Evolutionary conservation across 441 rosid species (phyloP), one percentile per base, ranked within the genome.

Genomic region (Viola pubescens): DNA sequence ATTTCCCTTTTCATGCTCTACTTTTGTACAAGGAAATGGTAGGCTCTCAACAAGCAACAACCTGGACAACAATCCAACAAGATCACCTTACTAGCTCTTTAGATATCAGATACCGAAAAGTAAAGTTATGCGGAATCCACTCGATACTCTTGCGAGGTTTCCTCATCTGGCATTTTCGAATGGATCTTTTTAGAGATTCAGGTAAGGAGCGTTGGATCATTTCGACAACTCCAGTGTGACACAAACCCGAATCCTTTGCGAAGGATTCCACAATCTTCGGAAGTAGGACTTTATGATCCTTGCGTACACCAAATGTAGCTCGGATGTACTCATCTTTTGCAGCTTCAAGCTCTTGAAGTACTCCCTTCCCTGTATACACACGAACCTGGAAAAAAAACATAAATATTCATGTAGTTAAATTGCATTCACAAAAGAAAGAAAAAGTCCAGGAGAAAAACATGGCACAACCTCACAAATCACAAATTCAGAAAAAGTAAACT

Each of bases 281-380:
- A 43, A 92, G 66, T 44, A 79, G 78, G 62, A 89, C 69, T 77
- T 83, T 92, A 71, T 73, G 77, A 66, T 87, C 90, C 61, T 85
- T 89, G 12, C 81, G 82, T 5, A 87, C 16, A 6, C 87, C 84
- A 16, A 86, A 75, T 37, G 84, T 82, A 42, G 92, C 91, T 3
- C 89, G 81, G 53, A 89, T 76, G 64, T 84, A 89, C 66, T 89
- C 97, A 63, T 80, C 92, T 77, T 86, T 87, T 0, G 97, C 92
- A n/a, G 75, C 75, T 54, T 86, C 91, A n/a, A 92, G 81, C 71
- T 92, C 98, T 62, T 86, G 94, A 54, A 65, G 67, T 60, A 92
- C 75, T 66, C 79, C 73, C 70, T 84, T 86, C 0, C 89, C 80
- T 6, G 91, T 82, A 77, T 87, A 92, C 46, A 79, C 74, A 9